Percentiles rank a stretch among this genome's conserved stretches.
Conservation (phyloP, 345 rosid genomes). For the Euphorbia pulcherrima region DNA sequence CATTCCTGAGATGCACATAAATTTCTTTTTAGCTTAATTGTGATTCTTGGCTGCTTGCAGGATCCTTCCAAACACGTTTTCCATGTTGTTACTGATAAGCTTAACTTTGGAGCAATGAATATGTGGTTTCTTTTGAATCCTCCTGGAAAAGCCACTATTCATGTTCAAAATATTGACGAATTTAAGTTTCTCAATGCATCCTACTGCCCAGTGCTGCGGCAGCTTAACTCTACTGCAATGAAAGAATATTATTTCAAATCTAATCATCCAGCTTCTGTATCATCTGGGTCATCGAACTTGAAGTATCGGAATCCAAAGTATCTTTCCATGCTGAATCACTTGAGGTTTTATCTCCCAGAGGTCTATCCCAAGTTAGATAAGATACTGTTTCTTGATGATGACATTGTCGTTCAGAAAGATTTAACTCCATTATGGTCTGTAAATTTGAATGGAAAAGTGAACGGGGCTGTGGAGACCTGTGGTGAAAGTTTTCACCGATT, state of each 20-base stretch:
- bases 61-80: constrained; percentile 95
- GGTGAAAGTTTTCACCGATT: constrained; percentile 97
- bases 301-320: constrained; percentile 97
- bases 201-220: constrained; percentile 92
- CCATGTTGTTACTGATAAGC: constrained; percentile 92
- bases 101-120: constrained; percentile 95
- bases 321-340: constrained; percentile 92
- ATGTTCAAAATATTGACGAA: constrained; percentile 96
- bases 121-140: constrained; percentile 98
- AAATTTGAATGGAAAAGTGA: constrained; percentile 81
- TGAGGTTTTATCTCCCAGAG: constrained; percentile 92
- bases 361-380: constrained; percentile 90
- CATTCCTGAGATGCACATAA: constrained; percentile 1
- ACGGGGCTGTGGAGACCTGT: constrained; percentile 98
- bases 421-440: constrained; percentile 83
- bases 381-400: constrained; percentile 91
- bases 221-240: constrained; percentile 91
- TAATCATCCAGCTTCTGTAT: constrained; percentile 71
- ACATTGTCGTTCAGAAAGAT: constrained; percentile 97
- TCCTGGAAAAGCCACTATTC: constrained; percentile 87
- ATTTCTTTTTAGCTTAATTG: constrained; percentile 5
- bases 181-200: constrained; percentile 98
- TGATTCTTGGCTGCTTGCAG: constrained; percentile 39
- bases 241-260: constrained; percentile 97
- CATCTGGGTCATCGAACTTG: constrained; percentile 83